These are phyloP conservation scores for Leccinum subtestaceum DNA, from an alignment of 768 basidiomycete species.

Conservation along the genomic window DNA sequence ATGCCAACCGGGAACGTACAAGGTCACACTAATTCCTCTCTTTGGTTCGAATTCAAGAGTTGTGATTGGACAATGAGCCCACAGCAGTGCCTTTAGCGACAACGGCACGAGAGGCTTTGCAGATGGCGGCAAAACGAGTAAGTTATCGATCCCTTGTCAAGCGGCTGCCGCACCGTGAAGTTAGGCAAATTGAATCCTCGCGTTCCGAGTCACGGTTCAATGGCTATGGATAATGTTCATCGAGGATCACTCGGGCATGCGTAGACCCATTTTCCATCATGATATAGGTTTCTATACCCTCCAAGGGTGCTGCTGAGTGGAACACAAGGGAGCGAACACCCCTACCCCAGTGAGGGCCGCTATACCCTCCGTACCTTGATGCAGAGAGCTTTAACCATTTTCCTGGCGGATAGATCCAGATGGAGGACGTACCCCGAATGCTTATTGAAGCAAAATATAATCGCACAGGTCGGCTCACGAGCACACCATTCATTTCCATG, in stretches of 20 bases:
- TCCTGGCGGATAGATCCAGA: background rate
- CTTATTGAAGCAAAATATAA: constrained; percentile 74
- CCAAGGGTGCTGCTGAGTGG: constrained; percentile 42
- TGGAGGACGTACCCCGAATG: constrained; percentile 57
- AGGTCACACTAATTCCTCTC: background rate
- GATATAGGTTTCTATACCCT: constrained; percentile 60
- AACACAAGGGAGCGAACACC: constrained; percentile 67
- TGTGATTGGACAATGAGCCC: no score
- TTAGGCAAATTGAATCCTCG: background rate
- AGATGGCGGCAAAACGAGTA: no score
- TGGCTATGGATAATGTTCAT: constrained; percentile 36
- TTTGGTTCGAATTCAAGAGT: no score
- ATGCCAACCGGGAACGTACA: background rate
- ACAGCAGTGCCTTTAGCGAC: no score
- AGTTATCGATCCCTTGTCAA: no score
- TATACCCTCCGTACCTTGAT: constrained; percentile 62
- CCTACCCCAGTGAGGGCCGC: constrained; percentile 51
- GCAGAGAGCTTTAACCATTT: background rate
- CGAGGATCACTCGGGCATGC: constrained; percentile 51
- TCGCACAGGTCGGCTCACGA: constrained; percentile 56
- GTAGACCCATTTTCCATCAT: constrained; percentile 58
- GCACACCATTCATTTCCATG: constrained; percentile 82
- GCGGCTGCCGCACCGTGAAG: background rate
- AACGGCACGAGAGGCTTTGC: no score
- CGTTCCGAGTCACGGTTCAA: background rate